These are phyloP conservation scores for Lactarius deliciosus DNA, from an alignment of 768 basidiomycete genomes.

Conservation along the genomic window DNA sequence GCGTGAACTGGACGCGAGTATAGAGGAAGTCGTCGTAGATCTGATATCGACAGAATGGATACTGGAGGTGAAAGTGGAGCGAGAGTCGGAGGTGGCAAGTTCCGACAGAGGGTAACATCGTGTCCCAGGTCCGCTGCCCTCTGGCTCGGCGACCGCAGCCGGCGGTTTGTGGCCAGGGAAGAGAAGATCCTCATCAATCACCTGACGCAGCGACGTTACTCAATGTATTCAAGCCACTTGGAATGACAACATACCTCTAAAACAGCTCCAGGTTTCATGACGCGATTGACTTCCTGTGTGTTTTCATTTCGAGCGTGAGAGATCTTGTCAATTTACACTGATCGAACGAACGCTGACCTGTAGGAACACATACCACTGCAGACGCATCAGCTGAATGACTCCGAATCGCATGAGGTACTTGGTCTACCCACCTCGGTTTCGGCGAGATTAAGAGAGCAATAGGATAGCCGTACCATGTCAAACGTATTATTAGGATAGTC, in stretches of 20 bases:
- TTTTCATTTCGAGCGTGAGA: background rate
- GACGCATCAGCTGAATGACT: background rate
- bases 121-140: background rate
- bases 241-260: constrained; percentile 52
- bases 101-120: background rate
- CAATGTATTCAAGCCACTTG: constrained; percentile 3
- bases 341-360: constrained; percentile 15
- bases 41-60: background rate
- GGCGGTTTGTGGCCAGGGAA: constrained; percentile 51
- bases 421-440: constrained; percentile 26
- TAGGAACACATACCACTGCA: constrained; percentile 27
- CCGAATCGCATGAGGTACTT: background rate
- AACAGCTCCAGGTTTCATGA: constrained; percentile 59
- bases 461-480: constrained; percentile 28
- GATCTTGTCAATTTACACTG: constrained; percentile 23
- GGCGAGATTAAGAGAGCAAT: constrained; percentile 25
- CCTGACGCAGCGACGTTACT: constrained; percentile 38
- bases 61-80: background rate
- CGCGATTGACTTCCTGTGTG: constrained; percentile 61
- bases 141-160: background rate
- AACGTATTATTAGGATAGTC: constrained; percentile 21
- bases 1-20: background rate
- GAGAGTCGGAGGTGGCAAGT: background rate
- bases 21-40: background rate
- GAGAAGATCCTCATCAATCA: constrained; percentile 72